These are phyloP conservation scores for Clonostachys rhizophaga DNA, from an alignment of 2,329 filamentous ascomycete genomes.

Conservation along the genomic window DNA sequence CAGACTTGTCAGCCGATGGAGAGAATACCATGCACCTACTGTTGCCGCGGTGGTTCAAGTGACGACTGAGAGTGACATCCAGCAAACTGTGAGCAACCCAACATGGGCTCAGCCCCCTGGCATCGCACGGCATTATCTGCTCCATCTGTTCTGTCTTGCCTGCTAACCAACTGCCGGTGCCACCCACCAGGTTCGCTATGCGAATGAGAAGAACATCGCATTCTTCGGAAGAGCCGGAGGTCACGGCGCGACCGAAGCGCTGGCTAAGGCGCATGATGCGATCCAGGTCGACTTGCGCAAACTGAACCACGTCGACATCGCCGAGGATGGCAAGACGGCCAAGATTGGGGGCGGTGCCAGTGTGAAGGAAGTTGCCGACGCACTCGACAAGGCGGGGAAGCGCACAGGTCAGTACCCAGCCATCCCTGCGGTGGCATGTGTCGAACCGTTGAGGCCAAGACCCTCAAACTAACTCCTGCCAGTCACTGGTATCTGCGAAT, in stretches of 20 bases:
- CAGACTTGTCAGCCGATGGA: background rate
- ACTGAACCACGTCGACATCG: conserved; percentile 27
- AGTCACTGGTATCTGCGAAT: conserved; percentile 28
- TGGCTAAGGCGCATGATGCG: conserved; percentile 34
- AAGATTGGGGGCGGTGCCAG: conserved; percentile 34
- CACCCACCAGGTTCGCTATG: conserved; percentile 16
- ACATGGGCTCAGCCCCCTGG: background rate
- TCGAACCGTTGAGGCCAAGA: background rate
- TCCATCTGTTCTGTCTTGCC: background rate
- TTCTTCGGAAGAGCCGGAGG: conserved; percentile 39
- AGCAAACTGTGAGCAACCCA: background rate
- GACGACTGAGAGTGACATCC: conserved; percentile 1
- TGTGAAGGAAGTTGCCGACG: conserved; percentile 29
- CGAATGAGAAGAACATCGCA: conserved; percentile 30
- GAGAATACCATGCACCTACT: conserved; percentile 1
- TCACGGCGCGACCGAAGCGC: conserved; percentile 35
- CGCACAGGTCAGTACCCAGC: conserved; percentile 23
- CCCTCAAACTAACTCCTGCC: background rate
- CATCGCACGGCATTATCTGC: background rate
- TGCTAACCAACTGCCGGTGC: no score
- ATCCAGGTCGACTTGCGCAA: conserved; percentile 34
- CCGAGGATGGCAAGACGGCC: conserved; percentile 26
- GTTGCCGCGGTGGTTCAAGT: conserved; percentile 1
- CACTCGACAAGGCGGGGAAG: conserved; percentile 35
- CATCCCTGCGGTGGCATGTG: background rate